These are phyloP conservation scores for Linum usitatissimum DNA, from an alignment of 345 rosid genomes.

Conservation along the genomic window DNA sequence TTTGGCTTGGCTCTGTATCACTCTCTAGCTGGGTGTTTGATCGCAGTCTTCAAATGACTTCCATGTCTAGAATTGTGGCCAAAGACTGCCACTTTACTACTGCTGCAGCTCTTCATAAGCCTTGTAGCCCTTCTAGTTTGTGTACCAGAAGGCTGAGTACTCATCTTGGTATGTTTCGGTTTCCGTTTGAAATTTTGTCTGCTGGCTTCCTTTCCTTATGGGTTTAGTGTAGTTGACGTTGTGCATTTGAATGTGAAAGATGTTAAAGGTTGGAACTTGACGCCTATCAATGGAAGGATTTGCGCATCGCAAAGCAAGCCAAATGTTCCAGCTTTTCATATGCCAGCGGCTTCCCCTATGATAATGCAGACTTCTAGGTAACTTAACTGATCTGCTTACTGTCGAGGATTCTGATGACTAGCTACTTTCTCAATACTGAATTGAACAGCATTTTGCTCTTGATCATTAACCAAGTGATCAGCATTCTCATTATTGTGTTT, in stretches of 20 bases:
- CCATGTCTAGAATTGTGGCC: slow-evolving; percentile 48
- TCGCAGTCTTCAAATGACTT: slow-evolving; percentile 33
- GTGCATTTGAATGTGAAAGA: slow-evolving; percentile 25
- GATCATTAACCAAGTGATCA: background rate
- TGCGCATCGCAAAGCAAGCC: slow-evolving; percentile 26
- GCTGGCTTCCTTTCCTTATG: background rate
- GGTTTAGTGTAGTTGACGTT: slow-evolving; percentile 1
- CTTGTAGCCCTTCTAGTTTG: slow-evolving; percentile 15
- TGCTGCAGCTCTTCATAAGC: slow-evolving; percentile 15
- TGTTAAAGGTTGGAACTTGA: slow-evolving; percentile 23
- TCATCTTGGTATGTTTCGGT: slow-evolving; percentile 41
- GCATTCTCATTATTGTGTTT: background rate
- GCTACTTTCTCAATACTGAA: background rate
- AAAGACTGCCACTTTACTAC: slow-evolving; percentile 37
- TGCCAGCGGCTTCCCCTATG: slow-evolving; percentile 17
- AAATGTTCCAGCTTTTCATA: slow-evolving; percentile 26
- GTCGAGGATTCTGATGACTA: background rate
- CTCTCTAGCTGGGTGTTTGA: background rate
- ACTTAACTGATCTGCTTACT: slow-evolving; percentile 9
- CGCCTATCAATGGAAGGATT: slow-evolving; percentile 24
- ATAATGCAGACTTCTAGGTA: slow-evolving; percentile 40
- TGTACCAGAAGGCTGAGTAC: slow-evolving; percentile 21
- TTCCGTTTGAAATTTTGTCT: background rate
- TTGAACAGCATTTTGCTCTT: background rate
- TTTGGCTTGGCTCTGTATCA: slow-evolving; percentile 4